Percentiles rank a stretch among this genome's conserved stretches.
Evolutionary conservation across 129 eudicot species (phyloP).

Genomic region (Saposhnikovia divaricata): DNA sequence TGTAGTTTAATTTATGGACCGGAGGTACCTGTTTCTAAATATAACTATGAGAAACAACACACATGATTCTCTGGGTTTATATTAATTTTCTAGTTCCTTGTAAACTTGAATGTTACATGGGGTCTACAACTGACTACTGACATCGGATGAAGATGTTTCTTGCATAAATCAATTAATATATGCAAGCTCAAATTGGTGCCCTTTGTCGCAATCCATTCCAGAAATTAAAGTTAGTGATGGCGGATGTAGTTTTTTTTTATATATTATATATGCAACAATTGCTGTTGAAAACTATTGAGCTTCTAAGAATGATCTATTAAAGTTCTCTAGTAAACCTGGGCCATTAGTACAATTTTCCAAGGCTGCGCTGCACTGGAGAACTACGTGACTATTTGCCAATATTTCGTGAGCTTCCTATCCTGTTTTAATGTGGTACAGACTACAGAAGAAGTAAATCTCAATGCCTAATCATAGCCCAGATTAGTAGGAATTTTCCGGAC

Average conservation of each 20-base stretch:
- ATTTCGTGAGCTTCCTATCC: too few species aligned
- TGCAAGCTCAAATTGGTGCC: neutral
- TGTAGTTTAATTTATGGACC: slow-evolving; percentile 30
- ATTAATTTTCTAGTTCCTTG: neutral
- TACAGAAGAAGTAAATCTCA: too few species aligned
- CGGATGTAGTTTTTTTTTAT: neutral
- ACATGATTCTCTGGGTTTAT: neutral
- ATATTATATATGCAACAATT: too few species aligned
- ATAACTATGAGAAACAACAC: neutral
- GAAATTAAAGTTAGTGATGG: neutral
- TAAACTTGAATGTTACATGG: neutral
- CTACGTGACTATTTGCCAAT: too few species aligned
- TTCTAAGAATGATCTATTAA: too few species aligned
- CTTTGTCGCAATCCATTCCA: neutral
- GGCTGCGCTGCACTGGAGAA: too few species aligned
- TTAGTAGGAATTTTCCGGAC: too few species aligned
- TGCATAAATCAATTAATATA: neutral
- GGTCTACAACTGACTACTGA: neutral
- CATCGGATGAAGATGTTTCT: neutral
- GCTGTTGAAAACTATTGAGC: too few species aligned
- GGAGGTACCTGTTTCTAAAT: slow-evolving; percentile 13
- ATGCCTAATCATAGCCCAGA: too few species aligned
- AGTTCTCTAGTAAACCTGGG: too few species aligned
- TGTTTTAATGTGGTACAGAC: too few species aligned
- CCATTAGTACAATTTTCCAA: too few species aligned